Evolutionary conservation across 2,329 filamentous ascomycete species (phyloP).

Genomic region (Pseudocercospora cruenta): DNA sequence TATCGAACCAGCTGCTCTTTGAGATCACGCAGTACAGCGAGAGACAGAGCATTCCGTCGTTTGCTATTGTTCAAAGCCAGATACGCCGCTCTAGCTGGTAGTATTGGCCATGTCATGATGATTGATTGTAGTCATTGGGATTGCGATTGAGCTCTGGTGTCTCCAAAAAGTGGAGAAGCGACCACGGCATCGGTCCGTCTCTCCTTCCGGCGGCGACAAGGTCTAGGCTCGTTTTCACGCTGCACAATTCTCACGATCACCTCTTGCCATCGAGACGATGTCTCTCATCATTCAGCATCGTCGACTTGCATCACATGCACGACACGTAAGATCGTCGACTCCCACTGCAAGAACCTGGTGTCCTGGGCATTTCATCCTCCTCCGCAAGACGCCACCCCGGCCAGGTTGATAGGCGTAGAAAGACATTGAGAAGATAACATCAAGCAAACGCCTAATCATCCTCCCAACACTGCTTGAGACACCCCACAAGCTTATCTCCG

Average conservation of each 20-base stretch:
- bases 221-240: background rate
- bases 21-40: slow-evolving; percentile 21
- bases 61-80: slow-evolving; percentile 20
- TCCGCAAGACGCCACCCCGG: background rate
- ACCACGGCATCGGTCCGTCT: background rate
- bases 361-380: background rate
- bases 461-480: background rate
- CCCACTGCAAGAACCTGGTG: background rate
- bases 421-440: background rate
- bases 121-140: background rate
- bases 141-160: background rate
- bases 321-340: background rate
- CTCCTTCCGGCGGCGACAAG: background rate
- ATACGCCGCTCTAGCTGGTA: slow-evolving; percentile 25
- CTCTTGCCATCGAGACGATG: background rate
- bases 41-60: slow-evolving; percentile 24
- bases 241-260: background rate
- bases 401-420: background rate
- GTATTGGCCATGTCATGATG: slow-evolving; percentile 18
- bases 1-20: slow-evolving; percentile 21
- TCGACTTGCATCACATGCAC: background rate
- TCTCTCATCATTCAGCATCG: too few relatives aligned
- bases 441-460: background rate
- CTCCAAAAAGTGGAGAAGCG: background rate
- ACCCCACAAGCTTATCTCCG: background rate